Base-by-base conservation (phyloP, 257 asterid genomes). In the Petrea volubilis region DNA sequence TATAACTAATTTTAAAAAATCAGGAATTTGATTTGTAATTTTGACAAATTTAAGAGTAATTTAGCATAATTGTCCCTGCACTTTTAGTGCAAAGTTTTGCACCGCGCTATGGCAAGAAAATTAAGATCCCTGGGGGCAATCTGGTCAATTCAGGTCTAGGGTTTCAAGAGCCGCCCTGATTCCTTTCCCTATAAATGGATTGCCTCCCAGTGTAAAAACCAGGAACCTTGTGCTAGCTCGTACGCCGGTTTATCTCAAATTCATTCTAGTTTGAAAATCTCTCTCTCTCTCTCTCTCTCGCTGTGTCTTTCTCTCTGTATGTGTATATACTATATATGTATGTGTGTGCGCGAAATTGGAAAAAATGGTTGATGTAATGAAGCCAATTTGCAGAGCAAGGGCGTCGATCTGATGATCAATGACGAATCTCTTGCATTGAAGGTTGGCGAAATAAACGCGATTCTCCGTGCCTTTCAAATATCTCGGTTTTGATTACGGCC, bases 361-460 rank as follows among this genome's bases (percentile, higher is more conserved):
- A 3, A 31, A 31, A 31, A 2, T 31, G 3, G 38, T 31, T 31
- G 38, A 31, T 31, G 1, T 20, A 18, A 18, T 1, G n/a, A 23
- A 58, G 75, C 90, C 90, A 81, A 87, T 88, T 81, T 15, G 93
- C 91, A 83, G 93, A 89, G 89, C 91, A 86, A 83, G 89, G 38
- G 69, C 89, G 83, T 81, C 80, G 73, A 67, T 36, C 34, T 47
- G 15, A 5, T 3, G 41, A 76, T 80, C 27, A 2, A 67, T 78
- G 89, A 66, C 74, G 91, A 78, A 73, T 58, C 31, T 60, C 91
- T 85, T 86, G 91, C 93, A 74, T 86, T 86, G 91, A 85, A 83
- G 90, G 89, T 85, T 84, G 91, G 91, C 90, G 0, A 86, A 28
- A 89, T 23, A 14, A 0, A 55, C 46, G 87, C 83, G 80, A 63